Conservation (phyloP, 306 rosid genomes). For the Dalbergia oliveri region DNA sequence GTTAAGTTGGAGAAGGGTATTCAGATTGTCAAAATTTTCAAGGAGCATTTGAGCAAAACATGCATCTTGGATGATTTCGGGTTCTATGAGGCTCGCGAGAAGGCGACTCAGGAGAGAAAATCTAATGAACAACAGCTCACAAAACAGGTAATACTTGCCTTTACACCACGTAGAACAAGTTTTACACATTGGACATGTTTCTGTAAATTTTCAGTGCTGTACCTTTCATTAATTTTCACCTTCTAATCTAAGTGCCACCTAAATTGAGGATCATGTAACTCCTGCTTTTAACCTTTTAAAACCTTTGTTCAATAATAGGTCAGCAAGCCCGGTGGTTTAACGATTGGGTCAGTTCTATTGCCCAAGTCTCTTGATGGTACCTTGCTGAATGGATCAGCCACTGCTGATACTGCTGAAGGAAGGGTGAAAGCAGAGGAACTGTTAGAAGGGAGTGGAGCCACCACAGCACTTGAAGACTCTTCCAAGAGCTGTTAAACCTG, state of each 20-base stretch:
- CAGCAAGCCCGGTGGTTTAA: constrained; percentile 39
- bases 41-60: constrained; percentile 54
- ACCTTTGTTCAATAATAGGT: constrained; percentile 37
- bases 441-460: constrained; percentile 44
- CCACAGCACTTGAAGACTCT: constrained; percentile 48
- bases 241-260: background rate
- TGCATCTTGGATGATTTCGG: constrained; percentile 66
- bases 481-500: constrained; percentile 40
- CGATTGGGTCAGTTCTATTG: constrained; percentile 41
- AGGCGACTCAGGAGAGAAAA: constrained; percentile 49
- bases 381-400: constrained; percentile 33
- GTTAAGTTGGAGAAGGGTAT: constrained; percentile 58
- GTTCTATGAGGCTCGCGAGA: constrained; percentile 60
- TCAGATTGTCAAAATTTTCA: constrained; percentile 56
- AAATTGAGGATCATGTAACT: background rate
- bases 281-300: background rate
- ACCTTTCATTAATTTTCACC: background rate
- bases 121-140: constrained; percentile 50
- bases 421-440: constrained; percentile 37
- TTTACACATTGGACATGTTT: constrained; percentile 9
- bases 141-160: constrained; percentile 45
- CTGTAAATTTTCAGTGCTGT: constrained; percentile 5
- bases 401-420: constrained; percentile 38
- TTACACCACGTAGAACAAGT: background rate
- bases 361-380: constrained; percentile 50